Evolutionary conservation across 1,139 yeast genomes (phyloP).

Genomic region (Hanseniaspora gamundiae): DNA sequence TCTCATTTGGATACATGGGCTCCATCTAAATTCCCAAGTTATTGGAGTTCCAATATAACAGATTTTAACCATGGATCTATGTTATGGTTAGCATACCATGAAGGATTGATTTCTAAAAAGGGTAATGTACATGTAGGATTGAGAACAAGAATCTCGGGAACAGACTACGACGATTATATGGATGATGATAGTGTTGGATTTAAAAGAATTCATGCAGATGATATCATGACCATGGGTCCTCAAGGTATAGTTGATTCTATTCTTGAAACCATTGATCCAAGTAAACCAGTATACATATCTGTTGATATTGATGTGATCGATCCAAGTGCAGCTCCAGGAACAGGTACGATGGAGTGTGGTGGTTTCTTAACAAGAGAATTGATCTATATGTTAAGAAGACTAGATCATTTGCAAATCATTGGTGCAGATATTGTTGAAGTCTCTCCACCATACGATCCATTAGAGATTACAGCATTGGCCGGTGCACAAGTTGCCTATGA

Average conservation of each 20-base stretch:
- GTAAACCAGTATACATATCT: slow-evolving; percentile 56
- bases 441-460: slow-evolving; percentile 58
- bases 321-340: slow-evolving; percentile 72
- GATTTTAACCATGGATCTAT: slow-evolving; percentile 69
- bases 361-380: slow-evolving; percentile 74
- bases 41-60: slow-evolving; percentile 55
- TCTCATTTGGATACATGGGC: slow-evolving; percentile 76
- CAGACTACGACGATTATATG: slow-evolving; percentile 41
- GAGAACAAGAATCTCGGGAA: slow-evolving; percentile 54
- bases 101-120: slow-evolving; percentile 43
- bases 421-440: slow-evolving; percentile 78
- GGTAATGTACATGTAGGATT: slow-evolving; percentile 61
- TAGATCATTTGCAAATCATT: slow-evolving; percentile 49
- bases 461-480: slow-evolving; percentile 64
- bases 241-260: slow-evolving; percentile 35
- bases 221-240: slow-evolving; percentile 49
- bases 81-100: slow-evolving; percentile 67
- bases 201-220: slow-evolving; percentile 54
- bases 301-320: slow-evolving; percentile 75
- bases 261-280: slow-evolving; percentile 37
- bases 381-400: slow-evolving; percentile 44
- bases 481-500: slow-evolving; percentile 70
- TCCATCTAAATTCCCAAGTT: slow-evolving; percentile 54
- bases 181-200: slow-evolving; percentile 58
- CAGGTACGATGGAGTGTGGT: slow-evolving; percentile 77